A percentile compares a stretch with the other conserved stretches of the same genome.
These are phyloP conservation scores for Pyracantha coccinea DNA, from an alignment of 331 rosid species.

Conservation along the genomic window DNA sequence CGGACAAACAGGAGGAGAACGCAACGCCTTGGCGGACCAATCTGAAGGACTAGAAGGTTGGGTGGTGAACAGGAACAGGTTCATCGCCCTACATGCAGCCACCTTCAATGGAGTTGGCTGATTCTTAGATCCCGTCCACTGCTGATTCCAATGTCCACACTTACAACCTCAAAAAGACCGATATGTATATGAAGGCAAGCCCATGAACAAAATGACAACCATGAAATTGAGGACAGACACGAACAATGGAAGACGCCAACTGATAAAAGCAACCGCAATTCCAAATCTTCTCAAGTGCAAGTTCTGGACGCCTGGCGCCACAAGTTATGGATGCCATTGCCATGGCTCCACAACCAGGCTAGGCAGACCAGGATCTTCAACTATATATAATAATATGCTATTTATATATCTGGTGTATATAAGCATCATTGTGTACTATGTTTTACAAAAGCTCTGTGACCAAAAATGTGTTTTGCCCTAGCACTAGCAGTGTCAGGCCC, in stretches of 20 bases:
- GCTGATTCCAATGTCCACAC: neutral
- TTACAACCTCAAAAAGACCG: neutral
- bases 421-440: neutral
- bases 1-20: no score
- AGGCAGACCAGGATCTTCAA: neutral
- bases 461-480: no score
- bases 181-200: neutral
- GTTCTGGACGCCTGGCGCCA: no score
- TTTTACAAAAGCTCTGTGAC: no score
- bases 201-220: neutral
- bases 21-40: no score
- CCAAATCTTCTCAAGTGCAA: neutral
- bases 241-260: neutral
- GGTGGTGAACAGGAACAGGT: no score
- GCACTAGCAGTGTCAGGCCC: no score
- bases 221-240: neutral
- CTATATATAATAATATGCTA: neutral
- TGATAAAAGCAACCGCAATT: neutral
- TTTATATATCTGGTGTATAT: neutral
- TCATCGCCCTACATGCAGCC: no score
- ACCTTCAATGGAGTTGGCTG: no score
- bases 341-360: slow-evolving; percentile 4
- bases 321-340: neutral
- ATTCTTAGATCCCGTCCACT: no score
- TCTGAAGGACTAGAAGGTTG: no score